These are phyloP conservation scores for Hypomyces perniciosus DNA, from an alignment of 2,329 filamentous ascomycete genomes.

Conservation along the genomic window DNA sequence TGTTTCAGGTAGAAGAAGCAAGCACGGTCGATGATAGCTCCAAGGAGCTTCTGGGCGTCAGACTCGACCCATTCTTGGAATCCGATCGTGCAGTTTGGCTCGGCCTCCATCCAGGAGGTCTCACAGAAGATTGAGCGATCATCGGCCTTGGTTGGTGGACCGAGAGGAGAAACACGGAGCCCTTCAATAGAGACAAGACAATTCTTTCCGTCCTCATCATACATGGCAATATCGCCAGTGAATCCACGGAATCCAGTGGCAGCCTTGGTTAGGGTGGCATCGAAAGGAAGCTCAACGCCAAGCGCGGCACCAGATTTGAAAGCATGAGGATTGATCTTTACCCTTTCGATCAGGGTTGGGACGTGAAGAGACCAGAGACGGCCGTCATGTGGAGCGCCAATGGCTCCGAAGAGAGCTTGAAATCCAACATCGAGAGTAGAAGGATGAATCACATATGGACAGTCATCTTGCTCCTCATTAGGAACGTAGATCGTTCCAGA, in stretches of 20 bases:
- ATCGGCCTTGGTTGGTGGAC: constrained; percentile 9
- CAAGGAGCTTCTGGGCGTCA: too few relatives aligned
- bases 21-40: too few relatives aligned
- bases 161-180: constrained; percentile 15
- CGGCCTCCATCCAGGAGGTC: too few relatives aligned
- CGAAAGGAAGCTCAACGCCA: not conserved
- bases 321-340: constrained; percentile 15
- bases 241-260: not conserved
- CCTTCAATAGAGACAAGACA: constrained; percentile 16
- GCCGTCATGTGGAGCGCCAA: constrained; percentile 23
- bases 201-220: constrained; percentile 8
- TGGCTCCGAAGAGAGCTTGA: constrained; percentile 26
- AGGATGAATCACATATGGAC: constrained; percentile 25
- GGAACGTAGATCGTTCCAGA: not conserved
- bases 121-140: not conserved
- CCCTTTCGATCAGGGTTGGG: constrained; percentile 21
- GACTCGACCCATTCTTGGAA: too few relatives aligned
- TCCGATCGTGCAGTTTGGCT: too few relatives aligned
- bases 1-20: too few relatives aligned
- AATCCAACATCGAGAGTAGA: constrained; percentile 26
- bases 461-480: not conserved
- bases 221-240: constrained; percentile 12
- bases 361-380: constrained; percentile 25
- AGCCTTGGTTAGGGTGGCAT: not conserved
- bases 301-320: not conserved